Conservation (phyloP, 2,329 filamentous ascomycete genomes). For the Sphaerulina populicola region DNA sequence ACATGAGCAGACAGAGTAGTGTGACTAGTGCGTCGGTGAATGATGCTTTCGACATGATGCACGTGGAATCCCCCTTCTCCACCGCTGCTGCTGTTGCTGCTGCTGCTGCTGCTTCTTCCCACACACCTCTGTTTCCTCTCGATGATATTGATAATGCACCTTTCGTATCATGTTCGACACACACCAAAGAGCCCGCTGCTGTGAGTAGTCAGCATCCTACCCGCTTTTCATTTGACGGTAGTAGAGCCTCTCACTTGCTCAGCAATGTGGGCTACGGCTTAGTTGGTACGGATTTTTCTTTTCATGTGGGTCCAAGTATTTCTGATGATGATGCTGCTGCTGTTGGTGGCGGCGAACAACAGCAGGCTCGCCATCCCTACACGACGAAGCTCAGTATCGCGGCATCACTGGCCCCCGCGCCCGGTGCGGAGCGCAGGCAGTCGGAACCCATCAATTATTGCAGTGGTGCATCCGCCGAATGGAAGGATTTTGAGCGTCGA, state of each 20-base stretch:
- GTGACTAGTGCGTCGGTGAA: conserved; percentile 35
- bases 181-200: conserved; percentile 14
- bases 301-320: conserved; percentile 21
- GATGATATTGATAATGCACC: conserved; percentile 20
- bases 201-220: conserved; percentile 23
- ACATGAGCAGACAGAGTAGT: conserved; percentile 43
- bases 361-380: conserved; percentile 13
- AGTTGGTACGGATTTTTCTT: conserved; percentile 22
- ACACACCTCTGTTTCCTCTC: conserved; percentile 20
- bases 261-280: conserved; percentile 25
- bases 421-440: conserved; percentile 21
- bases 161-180: conserved; percentile 22
- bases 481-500: conserved; percentile 24
- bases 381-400: background rate
- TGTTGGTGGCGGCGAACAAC: conserved; percentile 12
- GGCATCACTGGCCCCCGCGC: conserved; percentile 9
- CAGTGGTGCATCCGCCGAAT: conserved; percentile 15
- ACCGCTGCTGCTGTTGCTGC: conserved; percentile 8
- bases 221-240: conserved; percentile 17
- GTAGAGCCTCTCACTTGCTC: conserved; percentile 20
- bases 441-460: conserved; percentile 20
- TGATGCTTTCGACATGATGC: conserved; percentile 39
- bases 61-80: conserved; percentile 37
- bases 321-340: conserved; percentile 14
- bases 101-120: conserved; percentile 13